These are phyloP conservation scores for Lentinula sp. DNA, from an alignment of 768 basidiomycete genomes.

Conservation along the genomic window DNA sequence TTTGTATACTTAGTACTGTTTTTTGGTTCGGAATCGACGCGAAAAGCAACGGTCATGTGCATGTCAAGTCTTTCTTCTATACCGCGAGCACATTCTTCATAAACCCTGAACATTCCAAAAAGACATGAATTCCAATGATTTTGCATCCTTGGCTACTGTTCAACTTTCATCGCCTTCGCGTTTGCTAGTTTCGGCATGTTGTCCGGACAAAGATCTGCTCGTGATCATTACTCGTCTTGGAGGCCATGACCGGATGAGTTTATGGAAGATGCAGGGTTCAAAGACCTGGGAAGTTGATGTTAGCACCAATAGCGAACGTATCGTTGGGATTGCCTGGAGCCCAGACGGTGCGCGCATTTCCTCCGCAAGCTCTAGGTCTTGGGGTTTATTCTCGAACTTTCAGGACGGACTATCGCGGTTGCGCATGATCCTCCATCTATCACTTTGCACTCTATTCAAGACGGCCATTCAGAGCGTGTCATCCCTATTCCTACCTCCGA, in stretches of 20 bases:
- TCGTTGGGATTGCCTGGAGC: constrained; percentile 70
- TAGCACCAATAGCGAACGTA: constrained; percentile 39
- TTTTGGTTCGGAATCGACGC: not conserved
- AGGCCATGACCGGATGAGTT: constrained; percentile 60
- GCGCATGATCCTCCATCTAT: constrained; percentile 63
- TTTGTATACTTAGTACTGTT: not conserved
- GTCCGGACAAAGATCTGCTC: constrained; percentile 81
- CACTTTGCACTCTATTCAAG: constrained; percentile 72
- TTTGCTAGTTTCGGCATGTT: constrained; percentile 60
- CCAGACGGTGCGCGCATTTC: constrained; percentile 57
- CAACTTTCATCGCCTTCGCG: constrained; percentile 53
- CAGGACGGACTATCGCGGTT: constrained; percentile 68
- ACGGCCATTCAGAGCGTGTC: constrained; percentile 52
- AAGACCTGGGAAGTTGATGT: constrained; percentile 82
- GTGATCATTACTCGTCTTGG: constrained; percentile 61
- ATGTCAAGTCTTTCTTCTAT: not conserved
- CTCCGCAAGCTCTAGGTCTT: not conserved
- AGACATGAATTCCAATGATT: constrained; percentile 39
- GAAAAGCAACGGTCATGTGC: not conserved
- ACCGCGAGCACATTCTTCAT: not conserved
- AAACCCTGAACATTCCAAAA: not conserved
- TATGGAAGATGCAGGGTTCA: constrained; percentile 77
- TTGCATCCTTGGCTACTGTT: constrained; percentile 51
- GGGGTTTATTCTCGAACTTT: constrained; percentile 1
- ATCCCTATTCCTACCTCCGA: constrained; percentile 28